Percentiles rank a stretch among this genome's conserved stretches.
Conservation (phyloP, 495 filamentous ascomycete species). For the Extremus antarcticus region DNA sequence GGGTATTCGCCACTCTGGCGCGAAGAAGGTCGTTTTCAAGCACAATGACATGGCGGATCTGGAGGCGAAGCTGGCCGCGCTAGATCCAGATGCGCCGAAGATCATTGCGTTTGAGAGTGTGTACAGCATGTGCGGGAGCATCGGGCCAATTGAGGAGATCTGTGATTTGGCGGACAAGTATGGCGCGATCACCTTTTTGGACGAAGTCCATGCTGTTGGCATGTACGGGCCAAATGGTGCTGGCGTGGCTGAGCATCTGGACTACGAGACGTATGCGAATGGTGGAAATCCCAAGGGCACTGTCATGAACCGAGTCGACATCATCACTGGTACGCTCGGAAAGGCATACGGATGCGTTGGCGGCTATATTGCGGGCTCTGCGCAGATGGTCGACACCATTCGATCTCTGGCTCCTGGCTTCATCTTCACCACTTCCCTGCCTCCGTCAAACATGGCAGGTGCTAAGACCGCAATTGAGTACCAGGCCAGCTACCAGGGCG, state of each 20-base stretch:
- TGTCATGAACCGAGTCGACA: conserved; percentile 90
- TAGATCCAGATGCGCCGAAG: conserved; percentile 77
- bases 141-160: conserved; percentile 90
- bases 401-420: conserved; percentile 93
- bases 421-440: conserved; percentile 96
- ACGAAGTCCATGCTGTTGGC: conserved; percentile 96
- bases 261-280: conserved; percentile 78
- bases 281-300: conserved; percentile 64
- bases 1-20: conserved; percentile 91
- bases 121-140: conserved; percentile 97
- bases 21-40: conserved; percentile 96
- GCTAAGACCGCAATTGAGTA: conserved; percentile 88
- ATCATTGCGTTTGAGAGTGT: conserved; percentile 98
- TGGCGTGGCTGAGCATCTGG: conserved; percentile 93
- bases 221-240: conserved; percentile 98
- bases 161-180: conserved; percentile 96
- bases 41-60: conserved; percentile 90
- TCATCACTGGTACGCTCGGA: conserved; percentile 92
- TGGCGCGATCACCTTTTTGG: conserved; percentile 91
- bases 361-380: conserved; percentile 88
- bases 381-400: conserved; percentile 85
- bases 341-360: conserved; percentile 98
- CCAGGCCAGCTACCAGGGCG: conserved; percentile 67
- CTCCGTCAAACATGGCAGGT: conserved; percentile 93
- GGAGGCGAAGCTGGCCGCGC: conserved; percentile 77